Evolutionary conservation across 106 monocot genomes (phyloP).

Genomic region (Hemerocallis citrina): DNA sequence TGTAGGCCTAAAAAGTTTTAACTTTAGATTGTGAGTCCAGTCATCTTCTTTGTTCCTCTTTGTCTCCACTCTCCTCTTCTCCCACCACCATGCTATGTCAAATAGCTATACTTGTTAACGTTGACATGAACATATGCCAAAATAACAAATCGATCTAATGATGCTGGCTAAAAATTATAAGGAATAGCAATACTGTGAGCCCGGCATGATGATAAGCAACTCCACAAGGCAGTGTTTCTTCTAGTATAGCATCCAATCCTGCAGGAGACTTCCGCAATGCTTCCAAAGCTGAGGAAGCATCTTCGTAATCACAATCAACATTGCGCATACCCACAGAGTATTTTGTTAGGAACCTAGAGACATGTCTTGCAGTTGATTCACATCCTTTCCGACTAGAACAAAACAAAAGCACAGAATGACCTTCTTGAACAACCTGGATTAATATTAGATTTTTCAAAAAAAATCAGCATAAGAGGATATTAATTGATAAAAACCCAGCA

Average conservation of each 20-base stretch:
- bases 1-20: no score
- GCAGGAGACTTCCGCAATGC: slow-evolving; percentile 77
- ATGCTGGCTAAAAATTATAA: background rate
- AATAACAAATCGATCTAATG: no score
- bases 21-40: no score
- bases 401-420: slow-evolving; percentile 89
- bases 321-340: slow-evolving; percentile 18
- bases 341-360: slow-evolving; percentile 48
- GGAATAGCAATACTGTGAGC: slow-evolving; percentile 52
- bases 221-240: slow-evolving; percentile 85
- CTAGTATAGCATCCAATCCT: slow-evolving; percentile 82
- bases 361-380: slow-evolving; percentile 89
- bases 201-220: slow-evolving; percentile 99
- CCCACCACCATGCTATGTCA: no score
- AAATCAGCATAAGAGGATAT: background rate
- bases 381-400: slow-evolving; percentile 98
- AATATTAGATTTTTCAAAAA: background rate
- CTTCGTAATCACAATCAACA: slow-evolving; percentile 33
- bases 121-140: no score
- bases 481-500: background rate
- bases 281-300: slow-evolving; percentile 62
- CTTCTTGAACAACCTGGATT: slow-evolving; percentile 81
- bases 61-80: no score
- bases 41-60: no score
- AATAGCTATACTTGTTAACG: no score